phyloP scores from a whole-genome alignment of 257 asterid species.

The Plantago ovata region DNA sequence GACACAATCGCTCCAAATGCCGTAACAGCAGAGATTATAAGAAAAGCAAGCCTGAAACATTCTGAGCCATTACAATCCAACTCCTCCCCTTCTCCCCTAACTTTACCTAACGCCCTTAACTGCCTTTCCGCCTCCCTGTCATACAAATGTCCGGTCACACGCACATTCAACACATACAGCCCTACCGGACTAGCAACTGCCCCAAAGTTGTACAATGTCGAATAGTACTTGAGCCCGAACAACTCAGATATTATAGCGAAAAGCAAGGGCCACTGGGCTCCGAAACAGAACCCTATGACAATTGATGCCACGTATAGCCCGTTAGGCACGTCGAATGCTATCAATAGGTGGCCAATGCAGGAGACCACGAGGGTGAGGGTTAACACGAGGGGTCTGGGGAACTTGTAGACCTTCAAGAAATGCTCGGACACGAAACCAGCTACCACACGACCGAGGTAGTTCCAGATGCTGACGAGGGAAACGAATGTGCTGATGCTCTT shows the following conservation, averaged over 20 bases:
- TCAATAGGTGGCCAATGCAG: conserved; percentile 48
- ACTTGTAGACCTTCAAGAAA: conserved; percentile 33
- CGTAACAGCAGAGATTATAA: conserved; percentile 45
- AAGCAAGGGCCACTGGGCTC: conserved; percentile 54
- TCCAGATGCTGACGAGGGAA: conserved; percentile 58
- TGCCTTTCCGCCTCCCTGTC: conserved; percentile 48
- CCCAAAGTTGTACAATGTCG: conserved; percentile 45
- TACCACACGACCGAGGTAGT: conserved; percentile 43
- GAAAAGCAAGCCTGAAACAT: conserved; percentile 46
- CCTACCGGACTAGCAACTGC: conserved; percentile 57
- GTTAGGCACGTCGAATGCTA: conserved; percentile 44
- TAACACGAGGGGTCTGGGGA: conserved; percentile 56
- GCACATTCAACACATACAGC: conserved; percentile 47
- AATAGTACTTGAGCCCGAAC: conserved; percentile 52
- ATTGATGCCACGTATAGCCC: conserved; percentile 44
- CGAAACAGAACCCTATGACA: conserved; percentile 54
- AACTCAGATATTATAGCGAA: conserved; percentile 52
- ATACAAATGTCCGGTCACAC: conserved; percentile 36
- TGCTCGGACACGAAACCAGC: conserved; percentile 50
- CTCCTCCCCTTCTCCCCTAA: conserved; percentile 35
- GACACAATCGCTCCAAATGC: conserved; percentile 41
- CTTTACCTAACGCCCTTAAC: conserved; percentile 28
- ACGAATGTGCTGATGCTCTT: conserved; percentile 49
- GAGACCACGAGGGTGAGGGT: conserved; percentile 33
- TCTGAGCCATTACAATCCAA: conserved; percentile 45